Evolutionary conservation across 352 stramenopile genomes (phyloP).

Genomic region (Pythium guiyangense): DNA sequence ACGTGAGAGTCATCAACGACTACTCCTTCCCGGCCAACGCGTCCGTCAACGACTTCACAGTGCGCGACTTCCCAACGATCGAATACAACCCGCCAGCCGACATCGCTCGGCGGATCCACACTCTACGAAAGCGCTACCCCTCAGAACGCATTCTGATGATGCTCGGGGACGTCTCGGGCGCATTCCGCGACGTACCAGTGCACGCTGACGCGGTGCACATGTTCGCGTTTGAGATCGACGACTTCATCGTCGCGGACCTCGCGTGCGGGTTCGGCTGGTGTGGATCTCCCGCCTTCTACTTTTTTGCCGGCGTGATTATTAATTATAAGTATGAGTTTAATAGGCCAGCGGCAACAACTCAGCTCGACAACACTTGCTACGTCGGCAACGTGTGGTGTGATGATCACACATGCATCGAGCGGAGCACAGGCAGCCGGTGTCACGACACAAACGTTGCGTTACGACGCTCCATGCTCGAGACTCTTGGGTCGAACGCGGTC

Average conservation of each 20-base stretch:
- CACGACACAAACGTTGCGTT: background rate
- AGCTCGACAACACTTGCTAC: too few relatives aligned
- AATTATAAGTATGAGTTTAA: constrained; percentile 13
- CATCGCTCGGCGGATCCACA: background rate
- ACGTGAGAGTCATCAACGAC: background rate
- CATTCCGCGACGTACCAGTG: background rate
- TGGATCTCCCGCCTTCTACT: constrained; percentile 19
- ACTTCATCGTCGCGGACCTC: constrained; percentile 17
- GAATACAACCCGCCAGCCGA: background rate
- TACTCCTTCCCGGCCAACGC: background rate
- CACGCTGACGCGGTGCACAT: background rate
- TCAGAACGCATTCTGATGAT: constrained; percentile 13
- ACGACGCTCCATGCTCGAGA: background rate
- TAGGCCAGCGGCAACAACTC: too few relatives aligned
- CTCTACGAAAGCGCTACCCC: background rate
- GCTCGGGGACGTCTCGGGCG: constrained; percentile 17
- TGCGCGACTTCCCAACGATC: background rate
- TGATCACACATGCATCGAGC: background rate
- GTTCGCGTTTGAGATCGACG: background rate
- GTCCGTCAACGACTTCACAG: background rate
- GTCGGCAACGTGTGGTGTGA: background rate
- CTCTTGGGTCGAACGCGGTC: background rate
- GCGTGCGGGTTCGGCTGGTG: constrained; percentile 17
- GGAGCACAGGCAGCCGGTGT: background rate
- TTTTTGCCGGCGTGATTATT: constrained; percentile 11